phyloP scores from a whole-genome alignment of 345 rosid species.

The Eucalyptus cloeziana region DNA sequence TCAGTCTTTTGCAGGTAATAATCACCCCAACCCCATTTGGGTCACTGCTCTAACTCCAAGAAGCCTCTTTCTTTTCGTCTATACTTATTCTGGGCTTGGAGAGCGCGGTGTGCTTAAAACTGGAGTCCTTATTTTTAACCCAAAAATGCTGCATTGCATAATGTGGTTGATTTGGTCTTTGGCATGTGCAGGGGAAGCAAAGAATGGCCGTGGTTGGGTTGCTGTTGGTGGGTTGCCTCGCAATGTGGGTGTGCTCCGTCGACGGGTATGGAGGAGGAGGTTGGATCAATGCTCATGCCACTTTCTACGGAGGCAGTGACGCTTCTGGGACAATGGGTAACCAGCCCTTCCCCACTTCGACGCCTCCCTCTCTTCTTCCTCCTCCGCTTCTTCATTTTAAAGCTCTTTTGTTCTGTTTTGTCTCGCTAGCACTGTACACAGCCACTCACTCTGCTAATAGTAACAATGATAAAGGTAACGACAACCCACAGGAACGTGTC shows the following conservation, averaged over 20 bases:
- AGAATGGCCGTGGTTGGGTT: conserved; percentile 1
- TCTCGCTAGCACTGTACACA: background rate
- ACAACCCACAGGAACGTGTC: background rate
- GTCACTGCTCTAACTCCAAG: background rate
- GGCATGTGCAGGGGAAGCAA: background rate
- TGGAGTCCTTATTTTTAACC: background rate
- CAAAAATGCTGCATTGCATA: background rate
- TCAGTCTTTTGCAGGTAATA: background rate
- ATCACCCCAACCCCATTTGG: background rate
- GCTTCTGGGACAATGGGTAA: conserved; percentile 92
- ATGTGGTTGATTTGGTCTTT: background rate
- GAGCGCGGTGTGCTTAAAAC: background rate
- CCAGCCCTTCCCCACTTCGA: background rate
- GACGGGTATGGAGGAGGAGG: conserved; percentile 20
- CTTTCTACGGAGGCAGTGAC: conserved; percentile 83
- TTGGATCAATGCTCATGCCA: conserved; percentile 78
- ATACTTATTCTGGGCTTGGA: background rate
- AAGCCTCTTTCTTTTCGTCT: background rate
- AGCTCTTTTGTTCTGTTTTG: background rate
- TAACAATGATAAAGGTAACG: background rate
- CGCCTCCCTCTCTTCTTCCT: background rate
- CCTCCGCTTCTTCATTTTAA: background rate
- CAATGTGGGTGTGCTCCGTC: conserved; percentile 1
- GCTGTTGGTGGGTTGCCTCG: background rate
- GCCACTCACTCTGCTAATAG: background rate